Evolutionary conservation across 129 eudicot species (phyloP).

Genomic region (Saussurea involucrata): DNA sequence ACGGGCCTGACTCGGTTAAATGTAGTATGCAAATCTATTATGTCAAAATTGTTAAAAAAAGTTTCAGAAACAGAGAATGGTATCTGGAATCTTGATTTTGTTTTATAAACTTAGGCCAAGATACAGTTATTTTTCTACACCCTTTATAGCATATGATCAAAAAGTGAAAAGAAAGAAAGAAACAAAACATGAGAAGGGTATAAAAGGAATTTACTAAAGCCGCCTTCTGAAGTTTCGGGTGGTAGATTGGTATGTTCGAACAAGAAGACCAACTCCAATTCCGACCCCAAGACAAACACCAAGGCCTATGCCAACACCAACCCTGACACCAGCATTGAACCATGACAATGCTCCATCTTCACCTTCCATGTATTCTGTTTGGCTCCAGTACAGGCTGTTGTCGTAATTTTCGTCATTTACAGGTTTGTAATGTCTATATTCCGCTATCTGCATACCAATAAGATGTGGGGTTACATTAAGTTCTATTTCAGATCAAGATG

Average conservation of each 20-base stretch:
- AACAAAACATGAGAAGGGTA: background rate
- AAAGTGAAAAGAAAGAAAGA: background rate
- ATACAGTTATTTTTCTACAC: constrained; percentile 16
- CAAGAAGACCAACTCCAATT: constrained; percentile 79
- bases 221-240: constrained; percentile 63
- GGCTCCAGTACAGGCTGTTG: constrained; percentile 51
- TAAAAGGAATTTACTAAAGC: constrained; percentile 40
- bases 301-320: constrained; percentile 88
- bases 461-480: background rate
- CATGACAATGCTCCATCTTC: constrained; percentile 88
- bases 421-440: constrained; percentile 46
- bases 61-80: background rate
- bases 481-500: background rate
- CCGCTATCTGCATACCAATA: constrained; percentile 43
- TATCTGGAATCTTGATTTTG: constrained; percentile 4
- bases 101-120: constrained; percentile 10
- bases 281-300: constrained; percentile 88
- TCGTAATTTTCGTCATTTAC: constrained; percentile 49
- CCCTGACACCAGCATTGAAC: constrained; percentile 92
- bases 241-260: constrained; percentile 70
- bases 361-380: constrained; percentile 59
- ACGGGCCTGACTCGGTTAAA: background rate
- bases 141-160: background rate
- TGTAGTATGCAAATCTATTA: background rate
- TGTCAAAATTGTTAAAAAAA: background rate